These are phyloP conservation scores for Rickenella mellea DNA, from an alignment of 768 basidiomycete genomes.

Conservation along the genomic window DNA sequence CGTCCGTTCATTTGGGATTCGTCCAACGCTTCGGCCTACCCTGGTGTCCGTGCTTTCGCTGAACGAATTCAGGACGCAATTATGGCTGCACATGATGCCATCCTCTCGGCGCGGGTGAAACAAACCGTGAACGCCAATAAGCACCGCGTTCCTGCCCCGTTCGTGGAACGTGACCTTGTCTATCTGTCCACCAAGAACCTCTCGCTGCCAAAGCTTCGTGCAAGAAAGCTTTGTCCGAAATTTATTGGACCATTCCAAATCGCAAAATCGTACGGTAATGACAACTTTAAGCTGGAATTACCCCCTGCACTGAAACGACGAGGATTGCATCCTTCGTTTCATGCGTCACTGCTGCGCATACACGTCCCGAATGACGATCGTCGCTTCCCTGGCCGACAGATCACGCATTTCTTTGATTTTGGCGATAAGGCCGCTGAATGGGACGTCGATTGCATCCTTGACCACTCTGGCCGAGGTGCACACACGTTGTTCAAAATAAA, in stretches of 20 bases:
- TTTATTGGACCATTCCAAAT: constrained; percentile 17
- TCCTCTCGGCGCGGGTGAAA: constrained; percentile 21
- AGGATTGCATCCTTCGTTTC: constrained; percentile 11
- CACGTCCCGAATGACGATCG: constrained; percentile 19
- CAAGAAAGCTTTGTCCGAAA: constrained; percentile 18
- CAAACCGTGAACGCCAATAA: constrained; percentile 23
- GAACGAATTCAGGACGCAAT: constrained; percentile 18
- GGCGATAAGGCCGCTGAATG: constrained; percentile 9
- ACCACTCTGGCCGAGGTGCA: constrained; percentile 9
- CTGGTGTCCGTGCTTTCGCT: constrained; percentile 20
- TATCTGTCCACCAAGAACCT: constrained; percentile 20
- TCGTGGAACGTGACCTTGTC: constrained; percentile 17
- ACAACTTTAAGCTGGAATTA: constrained; percentile 5
- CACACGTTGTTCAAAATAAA: constrained; percentile 12
- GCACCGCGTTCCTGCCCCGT: constrained; percentile 7
- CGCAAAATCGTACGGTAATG: constrained; percentile 2
- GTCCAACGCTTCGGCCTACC: constrained; percentile 4
- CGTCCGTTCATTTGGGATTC: constrained; percentile 13
- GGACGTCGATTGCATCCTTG: constrained; percentile 7
- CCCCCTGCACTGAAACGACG: constrained; percentile 7
- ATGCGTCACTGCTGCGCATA: constrained; percentile 8
- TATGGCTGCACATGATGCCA: constrained; percentile 22
- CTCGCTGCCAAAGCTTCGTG: constrained; percentile 15
- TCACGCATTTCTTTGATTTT: constrained; percentile 11
- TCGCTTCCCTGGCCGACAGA: constrained; percentile 13